Evolutionary conservation across 257 asterid genomes (phyloP).

Genomic region (Asclepias syriaca): DNA sequence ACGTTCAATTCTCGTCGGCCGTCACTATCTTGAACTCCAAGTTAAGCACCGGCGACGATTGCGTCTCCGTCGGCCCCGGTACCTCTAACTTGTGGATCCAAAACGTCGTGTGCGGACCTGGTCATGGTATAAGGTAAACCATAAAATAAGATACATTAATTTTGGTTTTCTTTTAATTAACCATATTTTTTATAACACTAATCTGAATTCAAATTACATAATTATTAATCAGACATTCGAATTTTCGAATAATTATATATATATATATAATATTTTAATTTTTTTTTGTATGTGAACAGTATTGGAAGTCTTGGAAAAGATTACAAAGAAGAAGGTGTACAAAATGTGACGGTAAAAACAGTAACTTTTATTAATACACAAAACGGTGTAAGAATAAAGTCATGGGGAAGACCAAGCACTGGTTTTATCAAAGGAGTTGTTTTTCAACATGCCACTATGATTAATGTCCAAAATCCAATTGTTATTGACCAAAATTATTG

Average conservation of each 20-base stretch:
- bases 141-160: background rate
- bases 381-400: slow-evolving; percentile 54
- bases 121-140: slow-evolving; percentile 34
- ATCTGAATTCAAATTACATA: no score
- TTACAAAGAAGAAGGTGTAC: slow-evolving; percentile 46
- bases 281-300: slow-evolving; percentile 21
- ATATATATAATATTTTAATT: no score
- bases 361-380: slow-evolving; percentile 36
- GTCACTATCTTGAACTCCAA: slow-evolving; percentile 19
- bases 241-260: no score
- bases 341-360: slow-evolving; percentile 44
- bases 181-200: no score
- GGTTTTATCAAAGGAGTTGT: slow-evolving; percentile 44
- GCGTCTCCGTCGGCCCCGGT: slow-evolving; percentile 33
- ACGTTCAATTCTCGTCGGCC: slow-evolving; percentile 27
- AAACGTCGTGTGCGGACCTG: slow-evolving; percentile 27
- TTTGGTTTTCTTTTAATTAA: no score
- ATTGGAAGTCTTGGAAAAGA: slow-evolving; percentile 58
- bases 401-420: slow-evolving; percentile 62
- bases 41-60: slow-evolving; percentile 34
- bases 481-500: slow-evolving; percentile 68
- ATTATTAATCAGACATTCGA: no score
- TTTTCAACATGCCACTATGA: slow-evolving; percentile 48
- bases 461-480: slow-evolving; percentile 54
- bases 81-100: slow-evolving; percentile 24